Evolutionary conservation across 208 protist species (phyloP), one percentile per base, ranked within the genome.

Genomic region (Lotmaria passim): DNA sequence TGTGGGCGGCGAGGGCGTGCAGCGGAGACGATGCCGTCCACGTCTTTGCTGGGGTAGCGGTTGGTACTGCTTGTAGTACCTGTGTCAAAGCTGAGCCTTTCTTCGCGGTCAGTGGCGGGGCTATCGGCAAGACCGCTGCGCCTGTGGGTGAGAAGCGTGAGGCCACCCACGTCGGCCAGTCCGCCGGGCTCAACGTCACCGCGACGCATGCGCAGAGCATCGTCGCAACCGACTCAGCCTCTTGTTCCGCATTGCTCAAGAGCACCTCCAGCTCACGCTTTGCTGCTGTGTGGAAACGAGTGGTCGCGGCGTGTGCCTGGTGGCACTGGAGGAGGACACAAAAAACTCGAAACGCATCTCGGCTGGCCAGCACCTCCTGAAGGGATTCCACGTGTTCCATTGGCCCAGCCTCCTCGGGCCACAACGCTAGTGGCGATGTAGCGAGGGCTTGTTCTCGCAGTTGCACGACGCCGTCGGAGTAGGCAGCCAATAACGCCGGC

Each of bases 121-220:
- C 19, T 7, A 74, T 38, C 12, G 69, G 69, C 11, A 41, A 11
- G 26, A 58, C 28, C 12, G 73, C 64, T 50, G 36, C 62, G 46
- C 69, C 69, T 17, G 46, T 50, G 12, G 69, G 12, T 14, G 21
- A 19, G 57, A 78, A 74, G 21, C 62, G 73, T 3, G 56, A 50
- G 14, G 69, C 23, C 10, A 83, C 55, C 67, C 76, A 81, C 8
- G 69, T 30, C 7, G 79, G 79, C 79, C 79, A 86, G 23, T 79
- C 62, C 21, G 47, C 33, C 15, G 68, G 43, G 11, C 60, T 58
- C 36, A 78, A 51, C 33, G 63, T 56, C 38, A 78, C 73, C 2
- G 77, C 80, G 14, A 75, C 80, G 52, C 83, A 89, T 8, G 83
- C 80, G 34, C 71, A 83, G 4, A 78, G 41, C 43, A 82, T 38